phyloP scores from a whole-genome alignment of 192 early-diverging fungal species.

The Coemansia sp. region DNA sequence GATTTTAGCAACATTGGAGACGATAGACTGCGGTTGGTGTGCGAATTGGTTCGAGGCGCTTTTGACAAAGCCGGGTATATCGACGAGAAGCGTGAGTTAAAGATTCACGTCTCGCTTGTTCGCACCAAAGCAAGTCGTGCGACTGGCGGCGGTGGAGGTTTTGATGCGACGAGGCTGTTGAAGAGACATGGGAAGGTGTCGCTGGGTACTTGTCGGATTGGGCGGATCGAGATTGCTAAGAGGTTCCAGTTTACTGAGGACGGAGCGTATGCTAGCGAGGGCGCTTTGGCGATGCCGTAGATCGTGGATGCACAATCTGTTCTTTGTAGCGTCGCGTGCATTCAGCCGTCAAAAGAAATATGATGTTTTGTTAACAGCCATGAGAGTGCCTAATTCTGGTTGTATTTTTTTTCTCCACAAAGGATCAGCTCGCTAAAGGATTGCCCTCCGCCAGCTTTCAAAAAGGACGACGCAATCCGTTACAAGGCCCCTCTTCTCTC shows the following conservation, averaged over 20 bases:
- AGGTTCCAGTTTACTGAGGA: conserved; percentile 27
- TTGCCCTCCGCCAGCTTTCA: background rate
- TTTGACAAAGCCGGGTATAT: conserved; percentile 43
- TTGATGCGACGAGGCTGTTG: conserved; percentile 36
- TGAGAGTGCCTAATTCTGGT: background rate
- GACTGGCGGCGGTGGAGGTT: background rate
- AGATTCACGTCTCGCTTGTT: conserved; percentile 37
- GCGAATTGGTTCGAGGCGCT: conserved; percentile 22
- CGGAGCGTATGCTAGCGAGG: conserved; percentile 47
- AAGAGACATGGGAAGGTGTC: conserved; percentile 25
- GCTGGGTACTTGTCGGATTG: conserved; percentile 41
- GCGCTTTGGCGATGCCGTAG: conserved; percentile 28
- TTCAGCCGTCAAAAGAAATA: conserved; percentile 2
- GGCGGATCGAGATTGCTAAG: conserved; percentile 46
- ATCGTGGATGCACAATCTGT: background rate
- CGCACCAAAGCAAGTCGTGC: conserved; percentile 13
- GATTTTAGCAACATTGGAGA: conserved; percentile 16
- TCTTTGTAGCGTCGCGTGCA: background rate
- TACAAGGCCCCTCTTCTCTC: background rate
- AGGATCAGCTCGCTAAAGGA: background rate
- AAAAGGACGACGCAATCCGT: conserved; percentile 1
- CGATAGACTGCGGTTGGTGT: conserved; percentile 25
- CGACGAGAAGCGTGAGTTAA: conserved; percentile 44
- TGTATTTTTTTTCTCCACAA: background rate
- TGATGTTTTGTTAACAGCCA: no score